Conservation (phyloP, 2,329 filamentous ascomycete genomes). For the Colletotrichum lentis region DNA sequence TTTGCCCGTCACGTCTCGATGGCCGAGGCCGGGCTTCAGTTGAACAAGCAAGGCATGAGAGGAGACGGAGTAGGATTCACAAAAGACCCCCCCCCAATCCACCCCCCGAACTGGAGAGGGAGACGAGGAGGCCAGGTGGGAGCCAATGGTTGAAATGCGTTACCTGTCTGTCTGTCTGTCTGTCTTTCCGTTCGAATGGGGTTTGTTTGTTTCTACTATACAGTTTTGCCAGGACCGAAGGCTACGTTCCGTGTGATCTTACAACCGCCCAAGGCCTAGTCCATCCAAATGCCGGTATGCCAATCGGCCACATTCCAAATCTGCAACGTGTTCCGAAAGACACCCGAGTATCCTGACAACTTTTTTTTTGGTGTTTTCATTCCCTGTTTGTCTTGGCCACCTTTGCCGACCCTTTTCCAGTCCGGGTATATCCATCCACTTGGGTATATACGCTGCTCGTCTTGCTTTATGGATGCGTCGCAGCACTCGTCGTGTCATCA, state of each 20-base stretch:
- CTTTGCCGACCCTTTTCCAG: neutral
- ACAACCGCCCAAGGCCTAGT: neutral
- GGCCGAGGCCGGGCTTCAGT: too few relatives aligned
- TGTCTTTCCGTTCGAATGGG: neutral
- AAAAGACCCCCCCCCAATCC: too few relatives aligned
- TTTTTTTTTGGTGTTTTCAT: neutral
- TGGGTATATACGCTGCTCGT: neutral
- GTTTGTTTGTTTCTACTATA: neutral
- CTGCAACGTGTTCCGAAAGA: neutral
- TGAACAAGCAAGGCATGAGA: too few relatives aligned
- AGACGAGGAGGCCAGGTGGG: neutral
- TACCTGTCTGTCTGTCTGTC: neutral
- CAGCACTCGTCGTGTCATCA: neutral
- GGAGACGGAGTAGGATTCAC: neutral
- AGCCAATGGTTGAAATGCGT: neutral
- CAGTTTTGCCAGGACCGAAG: neutral
- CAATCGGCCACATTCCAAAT: constrained; percentile 2
- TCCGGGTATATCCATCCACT: neutral
- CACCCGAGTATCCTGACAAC: neutral
- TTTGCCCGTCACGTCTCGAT: too few relatives aligned
- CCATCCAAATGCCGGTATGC: neutral
- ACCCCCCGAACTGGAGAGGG: neutral
- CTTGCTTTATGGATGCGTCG: neutral
- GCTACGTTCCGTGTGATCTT: neutral
- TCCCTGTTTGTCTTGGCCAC: neutral